Base-by-base conservation (phyloP, 2,329 filamentous ascomycete species). In the Aspergillus aculeatus region DNA sequence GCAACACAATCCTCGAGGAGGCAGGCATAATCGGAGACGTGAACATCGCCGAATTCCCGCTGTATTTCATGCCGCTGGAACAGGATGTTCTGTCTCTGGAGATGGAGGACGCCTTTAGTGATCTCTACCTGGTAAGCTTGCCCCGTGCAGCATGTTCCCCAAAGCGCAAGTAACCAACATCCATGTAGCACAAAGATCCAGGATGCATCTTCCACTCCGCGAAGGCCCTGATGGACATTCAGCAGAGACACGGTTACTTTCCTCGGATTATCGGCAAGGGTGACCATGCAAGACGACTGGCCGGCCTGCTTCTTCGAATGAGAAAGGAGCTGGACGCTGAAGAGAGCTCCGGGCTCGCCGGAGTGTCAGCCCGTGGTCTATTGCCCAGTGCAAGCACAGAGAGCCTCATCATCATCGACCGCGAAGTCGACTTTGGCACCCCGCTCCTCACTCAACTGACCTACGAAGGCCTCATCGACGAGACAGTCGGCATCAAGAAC, bases 261-360 rank as follows among this genome's bases (percentile, higher is more conserved):
- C 96, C 95, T 26, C 87, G 94, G 14, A 95, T 99, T 60, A 88
- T 96, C 50, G 95, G 95, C 29, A 98, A 99, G 77, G 95, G 95
- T 21, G 93, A 99, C 68, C 93, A 96, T 74, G 94, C 92, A 38
- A 93, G 94, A 72, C 87, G 88, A 53, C 85, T 99, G 2, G 90
- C 92, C 49, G 93, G 98, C 71, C 82, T 97, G 11, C 84, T 99
- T 9, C 83, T 90, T 50, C 90, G 92, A 32, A 97, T 97, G 91
- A 89, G 94, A 64, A 92, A 93, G 71, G 95, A 99, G 77, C 82
- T 93, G 14, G 91, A 92, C 50, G 90, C 90, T 21, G 92, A 96
- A 71, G 88, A 91, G 67, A 85, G 84, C 48, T 82, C 80, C 59
- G 88, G 87, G 59, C 78, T 81, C 29, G 81, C 80, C 47, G 80